These are phyloP conservation scores for Mycena latifolia DNA, from an alignment of 768 basidiomycete species.

Conservation along the genomic window DNA sequence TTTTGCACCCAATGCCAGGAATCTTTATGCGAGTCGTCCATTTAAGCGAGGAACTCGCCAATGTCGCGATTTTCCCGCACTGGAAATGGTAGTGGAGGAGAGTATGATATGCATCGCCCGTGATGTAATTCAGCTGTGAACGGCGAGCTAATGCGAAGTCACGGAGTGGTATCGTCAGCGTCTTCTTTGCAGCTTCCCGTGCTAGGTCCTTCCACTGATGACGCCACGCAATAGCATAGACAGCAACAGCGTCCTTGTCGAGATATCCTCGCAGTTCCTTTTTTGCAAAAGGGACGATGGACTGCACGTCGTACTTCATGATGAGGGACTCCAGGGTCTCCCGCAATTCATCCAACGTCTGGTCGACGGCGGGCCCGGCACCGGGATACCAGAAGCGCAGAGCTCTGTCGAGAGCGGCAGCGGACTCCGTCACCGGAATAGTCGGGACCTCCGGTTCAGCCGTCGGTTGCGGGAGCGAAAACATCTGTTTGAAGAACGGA, in stretches of 20 bases:
- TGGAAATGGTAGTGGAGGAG: constrained; percentile 6
- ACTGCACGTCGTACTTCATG: constrained; percentile 11
- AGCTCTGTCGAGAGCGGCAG: background rate
- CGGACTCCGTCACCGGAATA: background rate
- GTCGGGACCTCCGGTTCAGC: background rate
- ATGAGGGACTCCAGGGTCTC: background rate
- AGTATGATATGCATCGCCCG: background rate
- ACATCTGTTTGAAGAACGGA: constrained; percentile 2
- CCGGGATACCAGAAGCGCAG: constrained; percentile 16
- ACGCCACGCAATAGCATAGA: constrained; percentile 5
- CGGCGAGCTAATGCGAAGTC: background rate
- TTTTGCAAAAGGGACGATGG: background rate
- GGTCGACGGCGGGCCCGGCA: background rate
- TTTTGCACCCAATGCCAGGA: background rate
- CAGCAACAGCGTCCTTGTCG: background rate
- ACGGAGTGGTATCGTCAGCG: background rate
- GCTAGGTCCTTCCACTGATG: constrained; percentile 9
- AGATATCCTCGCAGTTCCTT: background rate
- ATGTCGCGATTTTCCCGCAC: background rate
- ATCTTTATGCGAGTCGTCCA: background rate
- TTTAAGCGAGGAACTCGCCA: background rate
- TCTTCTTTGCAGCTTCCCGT: background rate
- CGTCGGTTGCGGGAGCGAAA: background rate
- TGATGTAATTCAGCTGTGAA: background rate
- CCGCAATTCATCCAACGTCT: background rate